A percentile compares a stretch with the other conserved stretches of the same genome.
These are phyloP conservation scores for Meira nashicola DNA, from an alignment of 1,284 basidiomycete species.

Conservation along the genomic window DNA sequence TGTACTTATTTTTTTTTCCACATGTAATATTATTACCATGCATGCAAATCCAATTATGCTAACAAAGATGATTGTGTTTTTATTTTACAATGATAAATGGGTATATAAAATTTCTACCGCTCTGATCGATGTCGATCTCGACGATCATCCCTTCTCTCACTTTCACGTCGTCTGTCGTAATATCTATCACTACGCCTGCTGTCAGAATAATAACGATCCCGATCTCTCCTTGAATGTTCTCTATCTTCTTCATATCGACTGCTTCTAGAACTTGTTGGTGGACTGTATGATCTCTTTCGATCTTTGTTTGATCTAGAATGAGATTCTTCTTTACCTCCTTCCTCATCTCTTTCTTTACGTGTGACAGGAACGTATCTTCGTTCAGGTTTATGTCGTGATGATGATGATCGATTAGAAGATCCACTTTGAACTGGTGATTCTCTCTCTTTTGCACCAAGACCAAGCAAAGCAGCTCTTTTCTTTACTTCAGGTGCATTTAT, in stretches of 20 bases:
- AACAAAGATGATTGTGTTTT: too few species aligned
- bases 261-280: conserved; percentile 9
- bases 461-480: conserved; percentile 39
- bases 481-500: conserved; percentile 38
- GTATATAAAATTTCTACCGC: too few species aligned
- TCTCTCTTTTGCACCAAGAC: conserved; percentile 47
- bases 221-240: conserved; percentile 9
- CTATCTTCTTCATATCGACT: conserved; percentile 20
- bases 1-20: too few species aligned
- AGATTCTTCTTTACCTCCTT: conserved; percentile 49
- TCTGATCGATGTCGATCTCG: too few species aligned
- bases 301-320: conserved; percentile 2
- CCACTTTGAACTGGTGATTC: conserved; percentile 5
- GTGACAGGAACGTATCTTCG: conserved; percentile 72
- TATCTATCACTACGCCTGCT: too few species aligned
- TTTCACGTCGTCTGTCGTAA: too few species aligned
- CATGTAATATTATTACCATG: too few species aligned
- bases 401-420: conserved; percentile 55
- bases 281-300: conserved; percentile 19
- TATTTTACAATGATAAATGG: too few species aligned
- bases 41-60: too few species aligned
- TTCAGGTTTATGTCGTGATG: conserved; percentile 59
- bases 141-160: too few species aligned
- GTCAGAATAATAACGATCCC: too few species aligned
- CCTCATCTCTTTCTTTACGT: conserved; percentile 54